Base-by-base conservation (phyloP, 2,329 filamentous ascomycete species). In the Cordyceps tenuipes region DNA sequence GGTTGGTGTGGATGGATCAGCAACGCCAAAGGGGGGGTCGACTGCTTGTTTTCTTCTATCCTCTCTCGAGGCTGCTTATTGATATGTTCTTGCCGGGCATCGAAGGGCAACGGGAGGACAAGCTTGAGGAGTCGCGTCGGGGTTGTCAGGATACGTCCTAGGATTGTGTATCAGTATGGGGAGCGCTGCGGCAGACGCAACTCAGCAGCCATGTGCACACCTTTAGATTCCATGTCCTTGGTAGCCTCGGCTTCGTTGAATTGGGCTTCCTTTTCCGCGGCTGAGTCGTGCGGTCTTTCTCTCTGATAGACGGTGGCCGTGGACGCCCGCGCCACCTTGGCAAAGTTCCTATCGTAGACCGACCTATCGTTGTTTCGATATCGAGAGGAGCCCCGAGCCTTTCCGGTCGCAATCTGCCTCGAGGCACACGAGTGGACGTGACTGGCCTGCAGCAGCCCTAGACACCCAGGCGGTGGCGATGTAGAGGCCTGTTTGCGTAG, bases 1-100 rank as follows among this genome's bases (percentile, higher is more conserved):
- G 92, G 92, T 69, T 97, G 92, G 63, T 95, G 90, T 0, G 92
- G 91, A 66, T 96, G 92, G 0, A 96, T 82, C 2, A 96, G 83
- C 0, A 96, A 81, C 0, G 91, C 91, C 13, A 96, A 78, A 0
- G 91, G 91, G 66, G 95, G 89, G n/a, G 93, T 84, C 0, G 60
- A 64, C 19, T 68, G 73, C 2, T 72, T 65, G 19, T 68, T 67
- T 19, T 72, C 69, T 6, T 68, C 57, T 19, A 71, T 70, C 0
- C 65, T 65, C 12, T 70, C 67, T 1, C 76, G 68, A 12, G 76
- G 70, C 13, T 77, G 72, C 56, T 75, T 72, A 31, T 78, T 75
- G 60, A 79, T 71, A 12, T 70, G 65, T 34, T 73, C 70, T 63
- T 75, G 73, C 5, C 73, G 68, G 29, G 73, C 70, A 19, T 73